A percentile compares a stretch with the other conserved stretches of the same genome.
These are phyloP conservation scores for Verticillium nubilum DNA, from an alignment of 2,329 filamentous ascomycete species.

Conservation along the genomic window DNA sequence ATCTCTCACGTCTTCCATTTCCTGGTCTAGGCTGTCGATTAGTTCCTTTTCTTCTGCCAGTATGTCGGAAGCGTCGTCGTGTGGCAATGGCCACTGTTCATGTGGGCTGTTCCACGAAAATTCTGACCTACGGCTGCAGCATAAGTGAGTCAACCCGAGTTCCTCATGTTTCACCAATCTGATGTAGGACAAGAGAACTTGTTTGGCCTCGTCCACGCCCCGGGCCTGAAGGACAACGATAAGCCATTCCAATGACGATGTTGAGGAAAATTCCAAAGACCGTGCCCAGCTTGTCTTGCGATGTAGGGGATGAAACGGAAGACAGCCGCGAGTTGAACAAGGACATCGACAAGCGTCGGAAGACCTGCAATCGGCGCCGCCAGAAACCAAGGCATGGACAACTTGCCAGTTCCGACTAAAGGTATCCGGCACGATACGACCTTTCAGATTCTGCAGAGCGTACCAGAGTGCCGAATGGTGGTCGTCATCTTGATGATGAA, in stretches of 20 bases:
- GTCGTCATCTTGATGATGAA: not conserved
- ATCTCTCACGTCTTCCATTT: not conserved
- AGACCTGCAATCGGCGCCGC: no score
- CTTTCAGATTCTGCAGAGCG: not conserved
- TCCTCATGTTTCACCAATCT: not conserved
- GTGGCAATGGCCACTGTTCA: no score
- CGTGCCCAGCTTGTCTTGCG: no score
- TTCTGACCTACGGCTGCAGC: not conserved
- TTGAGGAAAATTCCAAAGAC: no score
- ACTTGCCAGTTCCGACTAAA: no score
- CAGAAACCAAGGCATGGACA: no score
- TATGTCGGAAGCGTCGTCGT: not conserved
- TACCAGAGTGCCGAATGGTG: not conserved
- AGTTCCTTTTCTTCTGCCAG: not conserved
- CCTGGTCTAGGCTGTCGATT: not conserved
- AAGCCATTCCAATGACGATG: no score
- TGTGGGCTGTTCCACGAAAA: rapidly evolving
- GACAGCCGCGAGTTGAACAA: no score
- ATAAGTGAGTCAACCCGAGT: constrained; percentile 3
- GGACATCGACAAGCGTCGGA: no score
- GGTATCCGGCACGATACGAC: no score
- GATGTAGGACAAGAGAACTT: not conserved
- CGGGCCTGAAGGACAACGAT: no score
- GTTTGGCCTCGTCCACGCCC: not conserved
- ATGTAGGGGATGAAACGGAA: no score